Base-by-base conservation (phyloP, 208 protist genomes). In the Trypanosoma congolense region DNA sequence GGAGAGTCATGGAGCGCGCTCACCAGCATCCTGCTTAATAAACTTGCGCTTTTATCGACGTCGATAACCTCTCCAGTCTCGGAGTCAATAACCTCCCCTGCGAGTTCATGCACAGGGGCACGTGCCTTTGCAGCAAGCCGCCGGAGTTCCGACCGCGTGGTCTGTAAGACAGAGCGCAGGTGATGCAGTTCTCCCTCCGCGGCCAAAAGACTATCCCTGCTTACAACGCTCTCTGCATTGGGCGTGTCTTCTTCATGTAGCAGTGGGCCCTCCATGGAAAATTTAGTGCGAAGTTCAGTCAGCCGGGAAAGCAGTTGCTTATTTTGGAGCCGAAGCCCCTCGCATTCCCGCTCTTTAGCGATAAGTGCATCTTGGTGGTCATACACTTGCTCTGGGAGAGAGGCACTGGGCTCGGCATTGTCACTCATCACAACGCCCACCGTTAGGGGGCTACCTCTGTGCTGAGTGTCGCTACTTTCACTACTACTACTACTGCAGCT, bases 1-100 rank as follows among this genome's bases (percentile, higher is more conserved):
- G 79, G 73, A 3, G 60, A 43, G 28, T 75, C 50, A 4, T 63
- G 71, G 22, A 90, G 45, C 18, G 73, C 63, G 57, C 82, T 74
- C n/a, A 83, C 52, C 54, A 91, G 41, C 16, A 77, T 49, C 30
- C 73, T 77, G 59, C 87, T 76, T 16, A 91, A 63, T 14, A 78
- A 64, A 51, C 80, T 87, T 1, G 77, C 76, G 2, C 12, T 62
- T 30, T 73, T 64, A 41, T 77, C 67, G 24, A 77, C 83, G 28
- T 87, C 70, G 6, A 90, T 55, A n/a, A 44, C 26, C n/a, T 56
- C 56, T 21, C 75, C 73, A 4, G 76, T 80, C 43, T 83, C 73
- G 3, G 73, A 46, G 46, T 87, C 79, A 26, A 70, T 36, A 2
- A 86, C 55, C 49, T 74, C 75, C n/a, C 62, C 61, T 10, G 80